Evolutionary conservation across 768 basidiomycete genomes (phyloP).

Genomic region (Kwoniella dendrophila): DNA sequence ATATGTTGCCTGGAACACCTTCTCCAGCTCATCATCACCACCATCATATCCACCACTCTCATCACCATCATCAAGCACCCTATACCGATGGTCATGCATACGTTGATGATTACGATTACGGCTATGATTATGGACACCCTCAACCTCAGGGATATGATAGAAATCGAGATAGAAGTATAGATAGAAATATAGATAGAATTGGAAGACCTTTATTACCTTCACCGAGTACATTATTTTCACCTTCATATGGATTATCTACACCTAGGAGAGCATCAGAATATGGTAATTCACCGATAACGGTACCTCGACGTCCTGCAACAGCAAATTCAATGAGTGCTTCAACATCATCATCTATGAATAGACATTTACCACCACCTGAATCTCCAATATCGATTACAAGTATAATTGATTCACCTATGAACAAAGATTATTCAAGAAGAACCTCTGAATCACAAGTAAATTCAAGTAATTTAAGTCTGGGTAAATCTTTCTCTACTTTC

Average conservation of each 20-base stretch:
- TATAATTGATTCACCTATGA: not conserved
- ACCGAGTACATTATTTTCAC: slow-evolving; percentile 1
- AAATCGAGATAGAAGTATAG: not conserved
- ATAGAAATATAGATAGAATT: too few species aligned
- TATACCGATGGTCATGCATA: not conserved
- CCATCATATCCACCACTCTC: too few species aligned
- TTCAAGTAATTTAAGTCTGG: not conserved
- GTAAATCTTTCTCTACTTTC: slow-evolving; percentile 6
- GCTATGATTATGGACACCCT: not conserved
- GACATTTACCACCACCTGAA: slow-evolving; percentile 3
- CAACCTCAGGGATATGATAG: not conserved
- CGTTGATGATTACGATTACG: not conserved
- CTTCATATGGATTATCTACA: not conserved
- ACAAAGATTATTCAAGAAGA: not conserved
- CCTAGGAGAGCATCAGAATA: not conserved
- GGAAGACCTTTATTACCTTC: slow-evolving; percentile 5
- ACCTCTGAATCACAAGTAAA: slow-evolving; percentile 2
- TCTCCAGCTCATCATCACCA: too few species aligned
- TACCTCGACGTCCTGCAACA: slow-evolving; percentile 1
- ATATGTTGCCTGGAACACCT: not conserved
- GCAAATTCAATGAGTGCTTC: not conserved
- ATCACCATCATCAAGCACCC: not conserved
- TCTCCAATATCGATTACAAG: not conserved
- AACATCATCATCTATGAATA: too few species aligned
- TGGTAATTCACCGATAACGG: not conserved